phyloP scores from a whole-genome alignment of 345 rosid species.

The Murraya paniculata region DNA sequence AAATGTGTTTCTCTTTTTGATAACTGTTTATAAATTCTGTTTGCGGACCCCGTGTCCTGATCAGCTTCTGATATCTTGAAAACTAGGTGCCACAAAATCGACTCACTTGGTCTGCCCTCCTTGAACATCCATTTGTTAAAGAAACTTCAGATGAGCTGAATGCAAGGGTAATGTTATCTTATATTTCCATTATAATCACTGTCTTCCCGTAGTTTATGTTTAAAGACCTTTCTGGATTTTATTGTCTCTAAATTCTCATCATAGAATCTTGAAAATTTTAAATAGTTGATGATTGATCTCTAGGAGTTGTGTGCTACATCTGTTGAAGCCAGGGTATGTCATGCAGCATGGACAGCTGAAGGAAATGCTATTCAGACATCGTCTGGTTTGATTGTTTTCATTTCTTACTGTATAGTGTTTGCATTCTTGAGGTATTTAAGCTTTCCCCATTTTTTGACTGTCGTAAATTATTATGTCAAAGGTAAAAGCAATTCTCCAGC shows the following conservation, averaged over 20 bases:
- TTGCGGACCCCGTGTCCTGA: constrained; percentile 1
- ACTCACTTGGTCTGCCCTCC: constrained; percentile 92
- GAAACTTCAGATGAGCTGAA: constrained; percentile 63
- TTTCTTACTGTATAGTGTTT: constrained; percentile 27
- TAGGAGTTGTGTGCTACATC: constrained; percentile 52
- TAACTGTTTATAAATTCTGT: constrained; percentile 1
- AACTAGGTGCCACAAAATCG: constrained; percentile 88
- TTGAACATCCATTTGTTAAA: constrained; percentile 90
- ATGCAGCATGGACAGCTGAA: constrained; percentile 43
- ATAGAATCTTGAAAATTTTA: constrained; percentile 21
- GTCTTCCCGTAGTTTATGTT: background rate
- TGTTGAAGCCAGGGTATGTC: constrained; percentile 33
- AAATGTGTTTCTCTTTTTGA: background rate
- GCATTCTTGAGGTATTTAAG: background rate
- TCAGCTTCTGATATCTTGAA: constrained; percentile 17
- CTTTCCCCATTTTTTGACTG: constrained; percentile 12
- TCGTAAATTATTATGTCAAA: constrained; percentile 27
- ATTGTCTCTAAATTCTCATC: constrained; percentile 6
- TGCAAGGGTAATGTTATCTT: constrained; percentile 52
- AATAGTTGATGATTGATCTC: constrained; percentile 20
- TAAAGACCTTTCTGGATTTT: background rate
- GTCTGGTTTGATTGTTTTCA: constrained; percentile 38
- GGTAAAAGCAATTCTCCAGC: constrained; percentile 41
- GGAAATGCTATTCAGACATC: constrained; percentile 41
- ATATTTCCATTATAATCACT: background rate